These are phyloP conservation scores for Mucor ambiguus DNA, from an alignment of 371 early-diverging fungal genomes.

Conservation along the genomic window DNA sequence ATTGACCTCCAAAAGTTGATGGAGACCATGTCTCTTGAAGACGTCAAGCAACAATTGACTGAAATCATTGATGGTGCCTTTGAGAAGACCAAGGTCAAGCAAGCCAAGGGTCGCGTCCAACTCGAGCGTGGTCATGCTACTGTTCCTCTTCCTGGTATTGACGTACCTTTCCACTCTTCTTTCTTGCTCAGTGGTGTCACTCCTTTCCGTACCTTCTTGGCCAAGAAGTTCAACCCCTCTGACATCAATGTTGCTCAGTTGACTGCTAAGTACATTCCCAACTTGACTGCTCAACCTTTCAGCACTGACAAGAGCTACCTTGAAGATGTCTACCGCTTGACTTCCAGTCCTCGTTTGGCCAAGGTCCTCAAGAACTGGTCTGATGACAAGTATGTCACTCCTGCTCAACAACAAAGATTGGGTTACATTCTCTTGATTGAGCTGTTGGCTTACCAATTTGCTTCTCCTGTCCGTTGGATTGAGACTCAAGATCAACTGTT, in stretches of 20 bases:
- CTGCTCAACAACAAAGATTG: constrained; percentile 83
- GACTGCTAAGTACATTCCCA: constrained; percentile 90
- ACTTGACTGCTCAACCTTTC: constrained; percentile 94
- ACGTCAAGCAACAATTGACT: constrained; percentile 81
- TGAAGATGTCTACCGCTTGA: constrained; percentile 72
- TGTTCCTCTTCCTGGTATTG: constrained; percentile 91
- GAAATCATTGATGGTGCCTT: constrained; percentile 81
- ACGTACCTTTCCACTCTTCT: constrained; percentile 97
- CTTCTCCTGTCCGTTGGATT: constrained; percentile 95
- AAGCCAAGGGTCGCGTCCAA: constrained; percentile 65
- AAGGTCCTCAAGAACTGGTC: constrained; percentile 87
- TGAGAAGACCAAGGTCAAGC: constrained; percentile 71
- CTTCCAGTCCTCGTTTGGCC: constrained; percentile 72
- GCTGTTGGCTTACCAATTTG: constrained; percentile 93
- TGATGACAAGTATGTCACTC: constrained; percentile 65
- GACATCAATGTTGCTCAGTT: constrained; percentile 81
- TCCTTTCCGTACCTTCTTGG: constrained; percentile 90
- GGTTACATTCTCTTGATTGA: constrained; percentile 90
- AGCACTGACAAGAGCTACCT: constrained; percentile 80
- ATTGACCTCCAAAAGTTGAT: constrained; percentile 87
- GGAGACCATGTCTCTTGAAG: constrained; percentile 84
- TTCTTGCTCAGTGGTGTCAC: constrained; percentile 90
- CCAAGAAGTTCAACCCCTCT: constrained; percentile 78
- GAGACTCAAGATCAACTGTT: constrained; percentile 96
- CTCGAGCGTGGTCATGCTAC: constrained; percentile 93